phyloP scores from a whole-genome alignment of 805 yeast species.

The Wickerhamiella brachini region DNA sequence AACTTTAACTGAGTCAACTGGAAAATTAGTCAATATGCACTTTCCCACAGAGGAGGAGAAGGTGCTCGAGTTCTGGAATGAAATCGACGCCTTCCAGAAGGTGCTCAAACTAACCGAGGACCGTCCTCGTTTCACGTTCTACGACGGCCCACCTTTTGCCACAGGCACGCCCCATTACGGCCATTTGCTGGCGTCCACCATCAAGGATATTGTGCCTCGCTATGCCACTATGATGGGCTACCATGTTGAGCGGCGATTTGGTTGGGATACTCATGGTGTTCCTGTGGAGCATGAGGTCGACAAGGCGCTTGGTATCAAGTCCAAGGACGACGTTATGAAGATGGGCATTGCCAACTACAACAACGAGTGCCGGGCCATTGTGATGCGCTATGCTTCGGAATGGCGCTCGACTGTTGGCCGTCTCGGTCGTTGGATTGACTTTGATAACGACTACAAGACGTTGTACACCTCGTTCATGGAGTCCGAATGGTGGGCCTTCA shows the following conservation, averaged over 20 bases:
- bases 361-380: slow-evolving; percentile 89
- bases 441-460: slow-evolving; percentile 96
- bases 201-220: slow-evolving; percentile 93
- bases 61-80: slow-evolving; percentile 70
- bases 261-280: slow-evolving; percentile 99
- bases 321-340: slow-evolving; percentile 87
- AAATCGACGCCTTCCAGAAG: slow-evolving; percentile 85
- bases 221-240: slow-evolving; percentile 96
- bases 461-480: slow-evolving; percentile 95
- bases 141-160: slow-evolving; percentile 99
- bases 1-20: background rate
- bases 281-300: slow-evolving; percentile 98
- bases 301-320: slow-evolving; percentile 85
- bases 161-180: slow-evolving; percentile 99
- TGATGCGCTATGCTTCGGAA: slow-evolving; percentile 90
- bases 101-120: slow-evolving; percentile 73
- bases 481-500: slow-evolving; percentile 98
- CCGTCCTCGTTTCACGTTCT: slow-evolving; percentile 78
- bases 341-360: slow-evolving; percentile 92
- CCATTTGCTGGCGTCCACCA: slow-evolving; percentile 90
- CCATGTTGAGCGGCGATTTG: slow-evolving; percentile 92
- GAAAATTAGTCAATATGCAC: slow-evolving; percentile 21
- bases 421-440: slow-evolving; percentile 98
- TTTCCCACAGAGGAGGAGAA: slow-evolving; percentile 87
- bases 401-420: slow-evolving; percentile 92